Percentiles rank a stretch among this genome's conserved stretches.
These are phyloP conservation scores for Backusella parvicylindrica DNA, from an alignment of 192 early-diverging fungal species.

Conservation along the genomic window DNA sequence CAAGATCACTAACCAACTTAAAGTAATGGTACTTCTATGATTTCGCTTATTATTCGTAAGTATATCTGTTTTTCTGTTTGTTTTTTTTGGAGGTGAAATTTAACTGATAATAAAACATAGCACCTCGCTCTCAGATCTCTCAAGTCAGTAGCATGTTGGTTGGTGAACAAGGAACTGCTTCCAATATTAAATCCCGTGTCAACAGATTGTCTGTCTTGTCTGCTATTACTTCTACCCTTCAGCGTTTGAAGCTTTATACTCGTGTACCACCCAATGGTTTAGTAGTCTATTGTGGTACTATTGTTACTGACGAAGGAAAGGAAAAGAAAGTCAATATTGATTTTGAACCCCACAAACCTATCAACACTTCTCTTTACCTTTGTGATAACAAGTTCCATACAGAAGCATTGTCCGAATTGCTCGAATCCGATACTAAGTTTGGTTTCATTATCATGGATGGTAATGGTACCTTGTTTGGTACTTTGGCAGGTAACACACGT, in stretches of 20 bases:
- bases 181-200: conserved; percentile 99
- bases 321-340: conserved; percentile 99
- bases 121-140: conserved; percentile 90
- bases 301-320: conserved; percentile 97
- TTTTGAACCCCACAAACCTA: conserved; percentile 98
- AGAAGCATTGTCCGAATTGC: conserved; percentile 84
- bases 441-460: conserved; percentile 99
- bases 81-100: background rate
- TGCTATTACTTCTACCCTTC: conserved; percentile 97
- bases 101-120: conserved; percentile 13
- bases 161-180: conserved; percentile 98
- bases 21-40: conserved; percentile 99
- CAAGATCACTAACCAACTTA: background rate
- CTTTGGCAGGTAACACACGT: conserved; percentile 90
- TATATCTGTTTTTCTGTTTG: background rate
- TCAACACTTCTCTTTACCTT: conserved; percentile 97
- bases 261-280: conserved; percentile 91
- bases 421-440: conserved; percentile 93
- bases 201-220: conserved; percentile 95
- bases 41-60: conserved; percentile 92
- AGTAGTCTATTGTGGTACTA: conserved; percentile 92
- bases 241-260: conserved; percentile 92
- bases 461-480: conserved; percentile 94
- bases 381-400: conserved; percentile 99
- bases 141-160: conserved; percentile 90